Evolutionary conservation across 202 grass and related monocot genomes (phyloP), one percentile per base, ranked within the genome.

Genomic region (Hordeum pubiflorum): DNA sequence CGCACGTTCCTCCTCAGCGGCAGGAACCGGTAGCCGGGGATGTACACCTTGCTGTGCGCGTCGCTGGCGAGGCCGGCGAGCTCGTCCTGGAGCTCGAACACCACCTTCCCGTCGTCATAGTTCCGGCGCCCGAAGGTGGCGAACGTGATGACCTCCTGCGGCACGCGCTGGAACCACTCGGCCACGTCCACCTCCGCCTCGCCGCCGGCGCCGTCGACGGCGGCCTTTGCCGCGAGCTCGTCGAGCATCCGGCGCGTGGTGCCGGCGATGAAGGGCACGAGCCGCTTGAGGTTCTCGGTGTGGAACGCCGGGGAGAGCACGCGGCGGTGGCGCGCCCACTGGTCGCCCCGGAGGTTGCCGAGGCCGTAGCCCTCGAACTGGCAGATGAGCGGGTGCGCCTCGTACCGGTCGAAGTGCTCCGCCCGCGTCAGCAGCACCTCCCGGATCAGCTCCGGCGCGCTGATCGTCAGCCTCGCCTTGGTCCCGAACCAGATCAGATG

Each of bases 361-460:
- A 94, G 78, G 70, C 92, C 92, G 52, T 80, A 80, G 75, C 92
- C 92, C 75, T 94, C 92, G 86, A 91, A 91, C 82, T 91, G 87
- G 48, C 89, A 74, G 75, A 94, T 82, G 20, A 94, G 69, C 63
- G 89, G 92, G 39, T 86, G 89, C 38, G 89, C 87, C 82, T 89
- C 86, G 75, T 94, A 94, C 17, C 87, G 84, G 69, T 94, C 92
- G 79, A 94, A 91, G 44, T 73, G 66, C 24, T 94, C 84, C 29
- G 92, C 72, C 1, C 79, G 78, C 22, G 92, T 83, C 41, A 94
- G 57, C 58, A 94, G 69, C 76, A 94, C 80, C 82, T 94, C 92
- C 4, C 89, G 61, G 70, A 94, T 89, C 52, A 94, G 87, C 62
- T 87, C 89, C 40, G 89, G 92, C 58, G 87, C 24, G 69, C 86